Percentiles rank a stretch among this genome's conserved stretches.
phyloP scores from a whole-genome alignment of 495 filamentous ascomycete genomes.

The Aspergillus kassunensis region DNA sequence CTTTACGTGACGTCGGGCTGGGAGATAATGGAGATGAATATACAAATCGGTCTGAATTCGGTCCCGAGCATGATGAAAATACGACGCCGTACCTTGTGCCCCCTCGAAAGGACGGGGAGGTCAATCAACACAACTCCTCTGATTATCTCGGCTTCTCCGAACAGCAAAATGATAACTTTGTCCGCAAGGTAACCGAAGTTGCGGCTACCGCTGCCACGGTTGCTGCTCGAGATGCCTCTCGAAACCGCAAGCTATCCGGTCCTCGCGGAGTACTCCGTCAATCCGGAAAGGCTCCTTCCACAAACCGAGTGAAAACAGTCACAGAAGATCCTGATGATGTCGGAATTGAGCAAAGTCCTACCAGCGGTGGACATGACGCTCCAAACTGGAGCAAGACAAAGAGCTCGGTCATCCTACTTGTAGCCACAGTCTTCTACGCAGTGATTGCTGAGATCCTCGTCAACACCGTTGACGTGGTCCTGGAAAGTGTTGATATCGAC shows the following conservation, averaged over 20 bases:
- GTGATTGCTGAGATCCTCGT: constrained; percentile 96
- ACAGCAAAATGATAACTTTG: constrained; percentile 73
- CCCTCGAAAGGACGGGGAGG: constrained; percentile 36
- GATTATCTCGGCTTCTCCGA: constrained; percentile 54
- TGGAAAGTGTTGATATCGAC: constrained; percentile 85
- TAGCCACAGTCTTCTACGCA: constrained; percentile 88
- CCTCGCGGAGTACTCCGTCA: constrained; percentile 31
- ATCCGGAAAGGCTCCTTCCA: constrained; percentile 20
- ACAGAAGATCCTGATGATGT: constrained; percentile 41
- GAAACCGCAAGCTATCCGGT: constrained; percentile 44
- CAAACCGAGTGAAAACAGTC: constrained; percentile 25
- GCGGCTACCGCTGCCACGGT: constrained; percentile 87
- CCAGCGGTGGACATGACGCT: constrained; percentile 83
- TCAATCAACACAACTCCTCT: constrained; percentile 35
- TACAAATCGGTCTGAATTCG: constrained; percentile 32
- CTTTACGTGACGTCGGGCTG: constrained; percentile 73
- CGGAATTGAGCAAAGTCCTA: constrained; percentile 35
- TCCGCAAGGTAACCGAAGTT: constrained; percentile 83
- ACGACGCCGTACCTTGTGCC: constrained; percentile 67
- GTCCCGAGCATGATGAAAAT: constrained; percentile 17
- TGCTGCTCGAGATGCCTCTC: constrained; percentile 74
- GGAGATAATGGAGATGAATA: constrained; percentile 44
- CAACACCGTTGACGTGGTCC: constrained; percentile 89
- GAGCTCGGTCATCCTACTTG: constrained; percentile 82
- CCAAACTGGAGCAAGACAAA: constrained; percentile 95